phyloP scores from a whole-genome alignment of 179 eudicot species.

The Camellia oleifera region DNA sequence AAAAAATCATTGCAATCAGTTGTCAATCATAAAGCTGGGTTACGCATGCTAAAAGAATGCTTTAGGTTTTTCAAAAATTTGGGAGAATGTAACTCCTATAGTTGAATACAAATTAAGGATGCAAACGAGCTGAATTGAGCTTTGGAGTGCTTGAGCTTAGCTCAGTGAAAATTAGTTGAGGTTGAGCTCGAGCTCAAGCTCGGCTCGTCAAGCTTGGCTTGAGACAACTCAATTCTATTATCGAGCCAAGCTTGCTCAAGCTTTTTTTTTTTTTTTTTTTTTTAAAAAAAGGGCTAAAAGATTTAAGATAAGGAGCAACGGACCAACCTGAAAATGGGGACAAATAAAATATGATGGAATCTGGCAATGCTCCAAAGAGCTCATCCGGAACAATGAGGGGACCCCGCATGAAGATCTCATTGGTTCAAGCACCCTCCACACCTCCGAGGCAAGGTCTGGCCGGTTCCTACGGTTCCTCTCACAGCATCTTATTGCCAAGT shows the following conservation, averaged over 20 bases:
- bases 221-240: too few species aligned
- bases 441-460: slow-evolving; percentile 72
- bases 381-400: slow-evolving; percentile 26
- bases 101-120: background rate
- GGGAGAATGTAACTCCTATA: background rate
- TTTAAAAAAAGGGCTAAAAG: background rate
- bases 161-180: too few species aligned
- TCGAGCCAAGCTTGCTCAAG: too few species aligned
- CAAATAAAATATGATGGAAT: slow-evolving; percentile 72
- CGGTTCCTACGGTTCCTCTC: slow-evolving; percentile 39
- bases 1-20: background rate
- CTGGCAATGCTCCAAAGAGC: slow-evolving; percentile 34
- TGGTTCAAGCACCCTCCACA: slow-evolving; percentile 67
- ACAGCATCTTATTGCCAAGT: slow-evolving; percentile 66
- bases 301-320: background rate
- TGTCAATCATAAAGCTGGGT: background rate
- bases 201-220: too few species aligned
- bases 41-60: background rate
- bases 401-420: slow-evolving; percentile 46
- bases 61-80: background rate
- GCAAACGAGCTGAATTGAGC: too few species aligned
- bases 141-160: too few species aligned
- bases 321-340: slow-evolving; percentile 75
- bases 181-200: too few species aligned
- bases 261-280: too few species aligned